Evolutionary conservation across 2,329 filamentous ascomycete species (phyloP).

Genomic region (Fusarium torreyae): DNA sequence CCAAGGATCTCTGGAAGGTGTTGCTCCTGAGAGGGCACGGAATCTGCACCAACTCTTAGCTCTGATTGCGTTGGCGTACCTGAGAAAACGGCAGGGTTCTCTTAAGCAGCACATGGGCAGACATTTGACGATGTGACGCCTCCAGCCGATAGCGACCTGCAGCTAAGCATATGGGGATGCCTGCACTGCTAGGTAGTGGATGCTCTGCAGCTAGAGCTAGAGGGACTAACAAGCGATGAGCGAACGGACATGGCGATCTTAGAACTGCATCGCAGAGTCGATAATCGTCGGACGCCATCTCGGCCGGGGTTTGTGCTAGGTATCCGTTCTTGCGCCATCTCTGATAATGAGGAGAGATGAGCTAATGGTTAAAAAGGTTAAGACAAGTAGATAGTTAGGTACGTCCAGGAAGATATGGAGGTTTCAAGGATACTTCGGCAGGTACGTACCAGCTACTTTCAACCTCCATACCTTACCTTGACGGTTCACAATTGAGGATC

Average conservation of each 20-base stretch:
- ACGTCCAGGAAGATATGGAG: not conserved
- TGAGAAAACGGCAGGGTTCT: conserved; percentile 28
- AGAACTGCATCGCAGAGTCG: conserved; percentile 21
- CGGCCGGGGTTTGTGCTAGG: conserved; percentile 18
- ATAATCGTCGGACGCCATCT: conserved; percentile 33
- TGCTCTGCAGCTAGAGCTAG: not conserved
- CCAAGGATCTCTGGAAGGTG: conserved; percentile 15
- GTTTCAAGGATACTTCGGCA: not conserved
- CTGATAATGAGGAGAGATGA: conserved; percentile 20
- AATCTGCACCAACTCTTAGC: conserved; percentile 23
- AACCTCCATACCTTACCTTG: conserved; percentile 1
- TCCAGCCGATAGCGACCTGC: conserved; percentile 46
- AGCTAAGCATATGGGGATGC: conserved; percentile 43
- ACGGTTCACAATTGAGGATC: not conserved
- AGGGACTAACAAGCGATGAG: conserved; percentile 30
- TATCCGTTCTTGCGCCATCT: conserved; percentile 23
- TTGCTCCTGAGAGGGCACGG: conserved; percentile 23
- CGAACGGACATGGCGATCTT: conserved; percentile 40
- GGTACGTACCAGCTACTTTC: not conserved
- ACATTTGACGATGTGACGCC: conserved; percentile 35
- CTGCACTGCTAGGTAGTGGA: not conserved
- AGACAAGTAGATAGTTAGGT: too few relatives aligned
- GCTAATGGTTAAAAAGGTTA: conserved; percentile 1
- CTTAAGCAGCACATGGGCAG: conserved; percentile 24
- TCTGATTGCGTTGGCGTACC: conserved; percentile 27